Conservation (phyloP, 345 rosid species). For the Populus davidiana region DNA sequence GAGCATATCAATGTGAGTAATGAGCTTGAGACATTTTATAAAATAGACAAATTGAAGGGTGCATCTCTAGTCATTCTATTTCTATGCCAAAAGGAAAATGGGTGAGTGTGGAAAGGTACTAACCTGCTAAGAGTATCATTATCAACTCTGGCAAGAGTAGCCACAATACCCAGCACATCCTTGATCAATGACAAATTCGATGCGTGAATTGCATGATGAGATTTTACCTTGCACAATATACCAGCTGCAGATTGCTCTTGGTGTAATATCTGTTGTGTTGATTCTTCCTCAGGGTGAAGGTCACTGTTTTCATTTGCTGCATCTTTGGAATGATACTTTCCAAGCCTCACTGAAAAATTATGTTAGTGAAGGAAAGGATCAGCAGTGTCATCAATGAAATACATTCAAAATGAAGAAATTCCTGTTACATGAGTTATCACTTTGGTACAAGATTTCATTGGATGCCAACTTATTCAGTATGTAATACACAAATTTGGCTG, state of each 20-base stretch:
- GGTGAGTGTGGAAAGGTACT: neutral
- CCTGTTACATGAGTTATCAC: neutral
- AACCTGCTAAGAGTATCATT: slow-evolving; percentile 16
- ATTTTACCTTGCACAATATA: slow-evolving; percentile 3
- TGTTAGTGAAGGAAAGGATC: neutral
- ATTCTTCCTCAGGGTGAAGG: slow-evolving; percentile 6
- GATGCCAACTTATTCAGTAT: too few relatives aligned
- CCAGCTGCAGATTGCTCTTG: slow-evolving; percentile 16
- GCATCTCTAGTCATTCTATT: neutral
- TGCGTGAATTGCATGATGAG: neutral
- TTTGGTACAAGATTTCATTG: too few relatives aligned
- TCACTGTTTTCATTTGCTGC: neutral
- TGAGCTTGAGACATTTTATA: neutral
- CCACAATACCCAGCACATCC: slow-evolving; percentile 20
- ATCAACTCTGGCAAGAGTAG: slow-evolving; percentile 15
- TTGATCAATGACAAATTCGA: slow-evolving; percentile 4
- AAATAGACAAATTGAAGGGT: neutral
- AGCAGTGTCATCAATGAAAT: neutral
- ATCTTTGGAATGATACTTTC: slow-evolving; percentile 2
- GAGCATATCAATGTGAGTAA: neutral
- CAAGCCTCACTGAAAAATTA: slow-evolving; percentile 9
- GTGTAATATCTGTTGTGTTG: slow-evolving; percentile 5
- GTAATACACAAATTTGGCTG: too few relatives aligned
- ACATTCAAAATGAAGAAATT: neutral
- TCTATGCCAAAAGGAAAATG: neutral